phyloP scores from a whole-genome alignment of 257 asterid genomes.

The Osmanthus fragrans region DNA sequence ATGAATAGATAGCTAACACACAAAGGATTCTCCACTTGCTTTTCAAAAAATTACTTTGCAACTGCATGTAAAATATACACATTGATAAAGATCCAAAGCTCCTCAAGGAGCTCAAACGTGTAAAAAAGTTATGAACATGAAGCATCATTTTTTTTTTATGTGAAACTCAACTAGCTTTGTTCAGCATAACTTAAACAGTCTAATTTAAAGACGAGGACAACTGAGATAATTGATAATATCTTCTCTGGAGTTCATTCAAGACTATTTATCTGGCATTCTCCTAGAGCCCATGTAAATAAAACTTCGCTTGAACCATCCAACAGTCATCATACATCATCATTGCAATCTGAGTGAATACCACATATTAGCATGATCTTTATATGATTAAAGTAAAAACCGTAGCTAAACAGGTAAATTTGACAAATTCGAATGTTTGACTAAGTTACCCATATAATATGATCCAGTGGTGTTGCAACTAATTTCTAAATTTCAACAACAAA shows the following conservation, averaged over 20 bases:
- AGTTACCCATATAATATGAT: slow-evolving; percentile 17
- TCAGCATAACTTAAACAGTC: slow-evolving; percentile 13
- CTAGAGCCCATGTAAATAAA: slow-evolving; percentile 41
- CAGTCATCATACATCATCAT: slow-evolving; percentile 71
- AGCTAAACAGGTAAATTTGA: slow-evolving; percentile 15
- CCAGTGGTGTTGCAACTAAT: slow-evolving; percentile 13
- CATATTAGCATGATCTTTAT: slow-evolving; percentile 42
- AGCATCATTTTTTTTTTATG: not conserved
- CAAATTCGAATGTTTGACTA: slow-evolving; percentile 2
- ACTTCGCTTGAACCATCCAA: slow-evolving; percentile 52
- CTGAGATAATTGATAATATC: slow-evolving; percentile 23
- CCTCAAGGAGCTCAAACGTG: slow-evolving; percentile 8
- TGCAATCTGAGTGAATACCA: slow-evolving; percentile 71
- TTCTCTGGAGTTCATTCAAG: slow-evolving; percentile 35
- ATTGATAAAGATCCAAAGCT: not conserved
- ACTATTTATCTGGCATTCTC: slow-evolving; percentile 44
- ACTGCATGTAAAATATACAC: slow-evolving; percentile 12
- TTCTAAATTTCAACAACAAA: slow-evolving; percentile 15
- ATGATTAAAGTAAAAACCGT: slow-evolving; percentile 26
- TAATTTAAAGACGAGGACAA: slow-evolving; percentile 20
- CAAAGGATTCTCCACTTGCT: not conserved
- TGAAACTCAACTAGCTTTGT: slow-evolving; percentile 16
- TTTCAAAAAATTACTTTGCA: slow-evolving; percentile 14
- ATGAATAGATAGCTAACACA: not conserved
- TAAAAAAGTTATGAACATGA: slow-evolving; percentile 16